Base-by-base conservation (phyloP, 805 yeast genomes). In the Yarrowia sp. region DNA sequence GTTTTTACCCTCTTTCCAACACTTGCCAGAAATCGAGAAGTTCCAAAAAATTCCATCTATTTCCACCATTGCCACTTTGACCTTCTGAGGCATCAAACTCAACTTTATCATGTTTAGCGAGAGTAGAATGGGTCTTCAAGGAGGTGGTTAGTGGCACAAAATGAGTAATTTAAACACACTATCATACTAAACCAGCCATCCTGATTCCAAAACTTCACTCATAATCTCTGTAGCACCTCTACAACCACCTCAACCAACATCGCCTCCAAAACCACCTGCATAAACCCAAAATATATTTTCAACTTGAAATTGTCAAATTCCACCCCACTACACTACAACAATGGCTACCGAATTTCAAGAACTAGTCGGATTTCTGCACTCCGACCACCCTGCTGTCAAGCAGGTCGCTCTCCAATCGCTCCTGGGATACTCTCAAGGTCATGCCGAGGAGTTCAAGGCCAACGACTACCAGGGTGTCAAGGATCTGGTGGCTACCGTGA, bases 321-420 rank as follows among this genome's bases (percentile, higher is more conserved):
- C 8, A 13, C 8, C 28, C 31, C 1, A 18, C 36, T 4, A n/a
- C 17, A 28, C 17, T 4, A n/a, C 11, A 15, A 17, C 13, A 48
- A n/a, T 42, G 45, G 42, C 35, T 28, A 44, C 61, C 41, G 63
- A 51, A 35, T 45, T 62, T n/a, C 55, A 61, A 28, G 71, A 83
- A 78, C 78, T 92, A 48, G 96, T 91, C 22, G 85, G 81, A 55
- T 92, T 92, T 73, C 79, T 92, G 67, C 97, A 90, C 74, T 84
- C 93, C 8, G 87, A 89, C 1, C 90, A 88, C 72, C 86, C 89
- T 2, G 87, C 88, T 10, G 89, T 91, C 36, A 85, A 88, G 66
- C 90, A 87, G 70, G 87, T 92, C 65, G 98, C 98, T 0, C 79
- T 92, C 55, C 95, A 89, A 71, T 86, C 91, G 73, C 75, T 92